A percentile compares a stretch with the other conserved stretches of the same genome.
Conservation (phyloP, 768 basidiomycete genomes). For the Cytidiella melzeri region DNA sequence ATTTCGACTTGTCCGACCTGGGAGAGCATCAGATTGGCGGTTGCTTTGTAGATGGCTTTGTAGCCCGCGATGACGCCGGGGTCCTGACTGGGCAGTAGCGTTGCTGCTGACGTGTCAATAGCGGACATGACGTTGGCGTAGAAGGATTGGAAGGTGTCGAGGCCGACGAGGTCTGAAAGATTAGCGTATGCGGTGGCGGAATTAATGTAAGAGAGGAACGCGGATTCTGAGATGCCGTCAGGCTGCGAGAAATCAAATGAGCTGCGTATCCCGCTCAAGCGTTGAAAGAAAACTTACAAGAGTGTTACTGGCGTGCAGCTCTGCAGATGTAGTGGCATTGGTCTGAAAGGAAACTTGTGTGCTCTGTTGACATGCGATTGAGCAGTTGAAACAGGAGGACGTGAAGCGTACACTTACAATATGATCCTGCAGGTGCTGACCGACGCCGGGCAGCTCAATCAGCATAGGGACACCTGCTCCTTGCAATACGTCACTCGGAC, state of each 20-base stretch:
- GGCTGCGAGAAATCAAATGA: constrained; percentile 11
- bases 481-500: constrained; percentile 45
- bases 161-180: constrained; percentile 38
- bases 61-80: constrained; percentile 45
- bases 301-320: constrained; percentile 24
- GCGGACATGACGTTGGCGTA: constrained; percentile 27
- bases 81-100: constrained; percentile 39
- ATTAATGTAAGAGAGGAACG: constrained; percentile 54
- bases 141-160: constrained; percentile 27
- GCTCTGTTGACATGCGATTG: too few relatives aligned
- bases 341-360: constrained; percentile 34
- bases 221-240: constrained; percentile 16
- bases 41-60: constrained; percentile 47
- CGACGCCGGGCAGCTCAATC: constrained; percentile 51
- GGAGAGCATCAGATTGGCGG: constrained; percentile 33
- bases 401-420: constrained; percentile 30
- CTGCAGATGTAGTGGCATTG: constrained; percentile 31
- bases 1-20: constrained; percentile 53
- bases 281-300: constrained; percentile 14
- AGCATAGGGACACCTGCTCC: constrained; percentile 39
- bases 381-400: too few relatives aligned
- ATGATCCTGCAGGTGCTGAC: constrained; percentile 55
- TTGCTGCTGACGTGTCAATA: constrained; percentile 26
- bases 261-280: too few relatives aligned
- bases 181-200: constrained; percentile 58